Evolutionary conservation across 164 flowering plant genomes (phyloP).

Genomic region (Aristolochia fimbriata): DNA sequence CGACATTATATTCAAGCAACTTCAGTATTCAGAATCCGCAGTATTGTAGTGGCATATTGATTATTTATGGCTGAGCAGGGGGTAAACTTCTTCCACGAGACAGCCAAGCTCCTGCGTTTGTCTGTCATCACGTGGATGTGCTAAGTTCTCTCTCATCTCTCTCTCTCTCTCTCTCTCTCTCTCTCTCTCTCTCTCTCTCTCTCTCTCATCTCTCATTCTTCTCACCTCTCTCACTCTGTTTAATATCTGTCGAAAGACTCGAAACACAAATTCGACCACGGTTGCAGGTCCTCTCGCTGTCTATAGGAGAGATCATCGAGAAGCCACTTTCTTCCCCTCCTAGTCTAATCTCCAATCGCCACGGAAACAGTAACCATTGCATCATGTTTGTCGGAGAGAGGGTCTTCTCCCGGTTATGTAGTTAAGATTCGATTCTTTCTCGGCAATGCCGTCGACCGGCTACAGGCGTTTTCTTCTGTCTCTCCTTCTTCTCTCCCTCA

Average conservation of each 20-base stretch:
- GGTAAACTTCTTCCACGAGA: neutral
- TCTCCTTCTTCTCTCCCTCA: neutral
- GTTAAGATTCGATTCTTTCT: neutral
- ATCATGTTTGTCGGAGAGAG: no score
- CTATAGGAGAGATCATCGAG: no score
- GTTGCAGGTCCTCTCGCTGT: no score
- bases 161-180: neutral
- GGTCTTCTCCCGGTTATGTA: no score
- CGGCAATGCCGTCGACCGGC: neutral
- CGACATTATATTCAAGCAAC: no score
- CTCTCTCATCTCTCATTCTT: constrained; percentile 1
- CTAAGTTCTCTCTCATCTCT: no score
- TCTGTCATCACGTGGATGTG: constrained; percentile 8
- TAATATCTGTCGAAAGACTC: neutral
- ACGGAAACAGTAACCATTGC: no score
- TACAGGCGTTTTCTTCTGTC: constrained; percentile 2
- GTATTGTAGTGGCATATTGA: neutral
- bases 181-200: neutral
- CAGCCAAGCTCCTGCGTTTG: neutral
- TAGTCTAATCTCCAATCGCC: no score
- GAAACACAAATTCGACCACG: no score
- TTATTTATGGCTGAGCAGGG: neutral
- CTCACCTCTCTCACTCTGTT: constrained; percentile 1
- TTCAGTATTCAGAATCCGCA: no score
- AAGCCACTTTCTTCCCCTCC: no score